Base-by-base conservation (phyloP, 345 rosid species). In the Euphorbia tirucalli region DNA sequence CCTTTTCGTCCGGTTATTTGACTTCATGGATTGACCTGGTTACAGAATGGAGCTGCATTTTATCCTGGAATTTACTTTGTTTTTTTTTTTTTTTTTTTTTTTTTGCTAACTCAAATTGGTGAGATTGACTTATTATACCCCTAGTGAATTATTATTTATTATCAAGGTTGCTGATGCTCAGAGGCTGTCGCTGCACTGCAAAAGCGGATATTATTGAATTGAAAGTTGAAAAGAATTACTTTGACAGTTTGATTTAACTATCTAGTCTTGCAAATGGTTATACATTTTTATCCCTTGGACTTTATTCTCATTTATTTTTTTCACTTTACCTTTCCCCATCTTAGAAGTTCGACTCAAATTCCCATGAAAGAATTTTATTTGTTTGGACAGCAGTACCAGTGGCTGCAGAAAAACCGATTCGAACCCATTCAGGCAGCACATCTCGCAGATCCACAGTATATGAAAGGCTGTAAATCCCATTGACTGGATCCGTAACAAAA, bases 381-480 rank as follows among this genome's bases (percentile, higher is more conserved):
- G 65, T 77, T 67, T 87, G 86, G 15, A 75, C 79, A 27, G 35
- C 49, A 1, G n/a, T 8, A n/a, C 90, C 84, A 0, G 87, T 84
- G 1, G 90, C 43, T 10, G 90, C 90, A 9, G 88, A 81, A 78
- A 87, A 87, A 37, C 90, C 88, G n/a, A 87, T 43, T 44, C 68
- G 60, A 62, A 81, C 84, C 44, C 54, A 66, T 62, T 81, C 90
- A 0, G 88, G 87, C 48, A 87, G 63, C 4, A 72, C 2, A 2
- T 78, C 50, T 35, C 81, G 72, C 71, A 87, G 68, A 66, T 87
- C 87, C 27, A 87, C 50, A 13, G 21, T 7, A 67, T 65, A 69
- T 10, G 77, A 77, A 69, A 87, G 79, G 69, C 80, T 81, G 6
- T 82, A 79, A 58, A 66, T 75, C 19, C 83, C 83, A 14, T 9